These are phyloP conservation scores for Neotropicomus parvogracilis DNA, from an alignment of 1,284 basidiomycete species.

Conservation along the genomic window DNA sequence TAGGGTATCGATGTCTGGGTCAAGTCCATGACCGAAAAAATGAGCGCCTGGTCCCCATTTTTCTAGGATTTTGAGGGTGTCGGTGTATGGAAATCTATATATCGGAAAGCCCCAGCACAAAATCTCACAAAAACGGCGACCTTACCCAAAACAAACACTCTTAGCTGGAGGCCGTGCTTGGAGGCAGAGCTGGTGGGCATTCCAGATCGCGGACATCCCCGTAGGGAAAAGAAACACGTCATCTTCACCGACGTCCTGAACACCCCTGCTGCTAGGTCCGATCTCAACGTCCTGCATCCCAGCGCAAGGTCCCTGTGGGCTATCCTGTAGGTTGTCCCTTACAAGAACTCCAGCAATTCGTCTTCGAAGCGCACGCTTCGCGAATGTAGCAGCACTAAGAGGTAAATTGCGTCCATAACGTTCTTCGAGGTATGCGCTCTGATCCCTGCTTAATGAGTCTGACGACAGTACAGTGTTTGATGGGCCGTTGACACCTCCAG, in stretches of 20 bases:
- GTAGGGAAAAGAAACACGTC: conserved; percentile 88
- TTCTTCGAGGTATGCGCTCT: conserved; percentile 78
- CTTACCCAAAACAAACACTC: conserved; percentile 89
- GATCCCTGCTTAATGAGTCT: conserved; percentile 44
- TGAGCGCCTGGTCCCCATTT: conserved; percentile 97
- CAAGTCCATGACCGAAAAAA: conserved; percentile 83
- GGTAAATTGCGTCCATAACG: conserved; percentile 94
- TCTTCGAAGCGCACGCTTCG: conserved; percentile 83
- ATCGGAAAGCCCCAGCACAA: conserved; percentile 7
- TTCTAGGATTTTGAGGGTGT: conserved; percentile 93
- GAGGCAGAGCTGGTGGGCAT: conserved; percentile 75
- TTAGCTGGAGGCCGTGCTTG: conserved; percentile 58
- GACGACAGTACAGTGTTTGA: conserved; percentile 1
- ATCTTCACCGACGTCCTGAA: conserved; percentile 65
- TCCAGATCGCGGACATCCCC: conserved; percentile 95
- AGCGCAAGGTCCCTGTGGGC: conserved; percentile 38
- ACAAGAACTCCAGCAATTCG: conserved; percentile 88
- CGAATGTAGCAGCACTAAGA: conserved; percentile 64
- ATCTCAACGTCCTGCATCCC: conserved; percentile 47
- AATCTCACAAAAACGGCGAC: conserved; percentile 4
- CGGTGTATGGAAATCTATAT: conserved; percentile 89
- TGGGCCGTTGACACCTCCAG: conserved; percentile 1
- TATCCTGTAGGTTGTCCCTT: conserved; percentile 46
- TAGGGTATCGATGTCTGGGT: conserved; percentile 73
- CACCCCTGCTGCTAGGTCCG: conserved; percentile 59